Evolutionary conservation across 495 filamentous ascomycete species (phyloP).

Genomic region (Penicillium herquei): DNA sequence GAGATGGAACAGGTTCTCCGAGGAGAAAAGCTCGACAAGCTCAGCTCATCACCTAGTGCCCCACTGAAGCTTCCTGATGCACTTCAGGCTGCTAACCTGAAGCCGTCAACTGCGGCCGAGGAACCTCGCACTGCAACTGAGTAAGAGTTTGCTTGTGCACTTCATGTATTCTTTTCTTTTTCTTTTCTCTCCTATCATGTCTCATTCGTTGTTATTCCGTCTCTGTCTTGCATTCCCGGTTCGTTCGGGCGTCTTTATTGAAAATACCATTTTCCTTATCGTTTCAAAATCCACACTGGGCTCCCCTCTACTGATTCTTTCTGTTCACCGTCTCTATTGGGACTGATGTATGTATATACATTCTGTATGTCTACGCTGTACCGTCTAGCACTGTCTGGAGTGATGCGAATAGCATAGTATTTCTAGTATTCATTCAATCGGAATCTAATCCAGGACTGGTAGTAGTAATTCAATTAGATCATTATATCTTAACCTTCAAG

Average conservation of each 20-base stretch:
- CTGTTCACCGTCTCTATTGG: neutral
- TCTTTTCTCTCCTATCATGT: slow-evolving; percentile 2
- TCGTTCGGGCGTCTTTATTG: slow-evolving; percentile 30
- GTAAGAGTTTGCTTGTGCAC: slow-evolving; percentile 13
- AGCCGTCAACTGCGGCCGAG: slow-evolving; percentile 18
- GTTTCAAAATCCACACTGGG: neutral
- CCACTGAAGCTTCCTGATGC: slow-evolving; percentile 58
- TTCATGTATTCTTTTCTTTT: slow-evolving; percentile 3
- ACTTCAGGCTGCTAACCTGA: slow-evolving; percentile 29
- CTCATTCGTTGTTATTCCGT: slow-evolving; percentile 8
- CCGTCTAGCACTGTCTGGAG: too few relatives aligned
- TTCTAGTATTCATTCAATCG: too few relatives aligned
- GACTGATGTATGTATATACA: slow-evolving; percentile 10
- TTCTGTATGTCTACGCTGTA: slow-evolving; percentile 4
- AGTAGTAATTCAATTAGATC: too few relatives aligned
- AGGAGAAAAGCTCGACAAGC: slow-evolving; percentile 76
- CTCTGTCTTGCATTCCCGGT: slow-evolving; percentile 24
- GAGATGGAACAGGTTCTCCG: slow-evolving; percentile 86
- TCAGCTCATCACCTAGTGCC: slow-evolving; percentile 40
- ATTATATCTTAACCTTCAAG: too few relatives aligned
- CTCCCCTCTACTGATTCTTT: neutral
- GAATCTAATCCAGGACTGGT: too few relatives aligned
- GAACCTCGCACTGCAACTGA: slow-evolving; percentile 24
- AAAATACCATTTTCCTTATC: slow-evolving; percentile 26
- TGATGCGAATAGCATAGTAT: too few relatives aligned